Base-by-base conservation (phyloP, 768 basidiomycete genomes). In the Chalciporus sphaerocephalus region DNA sequence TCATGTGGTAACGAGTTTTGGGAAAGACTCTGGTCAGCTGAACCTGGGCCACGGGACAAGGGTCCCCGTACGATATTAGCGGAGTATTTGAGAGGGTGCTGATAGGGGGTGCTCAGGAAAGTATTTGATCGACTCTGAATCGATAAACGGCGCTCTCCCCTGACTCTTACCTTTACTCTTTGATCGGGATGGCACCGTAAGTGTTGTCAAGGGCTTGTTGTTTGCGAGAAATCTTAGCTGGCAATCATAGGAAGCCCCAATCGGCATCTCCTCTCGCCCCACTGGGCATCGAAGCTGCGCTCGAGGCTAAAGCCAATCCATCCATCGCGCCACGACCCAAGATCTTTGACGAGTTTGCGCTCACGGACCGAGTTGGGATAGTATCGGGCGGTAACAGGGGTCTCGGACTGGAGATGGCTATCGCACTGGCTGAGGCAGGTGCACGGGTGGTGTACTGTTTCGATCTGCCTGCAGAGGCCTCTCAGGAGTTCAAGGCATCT, bases 401-500 rank as follows among this genome's bases (percentile, higher is more conserved):
- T 0, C 75, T 91, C 13, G 89, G 89, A 3, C 78, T 92, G n/a
- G 89, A 92, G 68, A 84, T 86, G 82, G 85, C 85, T 27, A 67
- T 89, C 43, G 79, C 81, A 4, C 67, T 90, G 33, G 76, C 76
- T 34, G 88, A 90, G 67, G 82, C 79, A 12, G 87, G 87, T 25
- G 84, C 83, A 6, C 73, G 77, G 7, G 81, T 72, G 0, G 72
- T 87, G 15, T 87, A 87, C 62, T 85, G 83, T 58, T 66, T 85
- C 11, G 86, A 87, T 60, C 69, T 87, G 9, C 76, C 83, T 1
- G 48, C 58, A 30, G 60, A 62, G 28, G 79, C 86, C 0, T 79
- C 78, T 2, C 72, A 71, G 1, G 83, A 83, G 55, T 87, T 80
- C 73, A 50, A 58, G 34, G 69, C 69, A 50, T 79, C 80, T 15